Evolutionary conservation across 2,329 filamentous ascomycete species (phyloP), one percentile per base, ranked within the genome.

Genomic region (Fusarium subtropicale): DNA sequence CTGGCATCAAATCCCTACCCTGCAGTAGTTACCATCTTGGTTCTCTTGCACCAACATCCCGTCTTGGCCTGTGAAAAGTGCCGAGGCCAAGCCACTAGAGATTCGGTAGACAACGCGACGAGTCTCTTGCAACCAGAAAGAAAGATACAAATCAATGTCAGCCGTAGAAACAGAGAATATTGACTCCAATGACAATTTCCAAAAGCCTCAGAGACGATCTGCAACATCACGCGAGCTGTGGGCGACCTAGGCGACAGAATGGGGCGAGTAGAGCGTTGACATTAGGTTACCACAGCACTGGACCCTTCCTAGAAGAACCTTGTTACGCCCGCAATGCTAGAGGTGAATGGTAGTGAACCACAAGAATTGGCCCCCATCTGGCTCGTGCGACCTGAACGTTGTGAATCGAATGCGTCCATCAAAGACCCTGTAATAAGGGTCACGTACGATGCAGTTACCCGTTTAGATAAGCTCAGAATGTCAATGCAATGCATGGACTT

Each of bases 281-380:
- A 22, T 65, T 34, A 44, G 33, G 48, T 41, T 39, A 41, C 48
- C 18, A 41, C 13, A n/a, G 5, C 47, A 28, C 47, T 51, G 48
- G 34, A 30, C 33, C 36, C 48, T 39, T 20, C 41, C 24, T 24
- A 11, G 9, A 44, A 6, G 16, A 44, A 46, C 24, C 26, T 52
- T 39, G 24, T 9, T 41, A 44, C 61, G 62, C 47, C 62, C 62
- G 61, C 61, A 65, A 65, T 33, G 44, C 41, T 28, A 22, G 50
- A 60, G 28, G 16, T 24, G n/a, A 46, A 33, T 6, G 33, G 24
- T 36, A 24, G 36, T 36, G 24, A 45, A 54, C 31, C 34, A 47
- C 52, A 41, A 18, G 53, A 5, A 47, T 31, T 46, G 6, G 22
- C 30, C 56, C 18, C 30, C 44, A 15, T 46, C 28, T 46, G 44